These are phyloP conservation scores for Solanum lignicaule DNA, from an alignment of 257 asterid species.

Conservation along the genomic window DNA sequence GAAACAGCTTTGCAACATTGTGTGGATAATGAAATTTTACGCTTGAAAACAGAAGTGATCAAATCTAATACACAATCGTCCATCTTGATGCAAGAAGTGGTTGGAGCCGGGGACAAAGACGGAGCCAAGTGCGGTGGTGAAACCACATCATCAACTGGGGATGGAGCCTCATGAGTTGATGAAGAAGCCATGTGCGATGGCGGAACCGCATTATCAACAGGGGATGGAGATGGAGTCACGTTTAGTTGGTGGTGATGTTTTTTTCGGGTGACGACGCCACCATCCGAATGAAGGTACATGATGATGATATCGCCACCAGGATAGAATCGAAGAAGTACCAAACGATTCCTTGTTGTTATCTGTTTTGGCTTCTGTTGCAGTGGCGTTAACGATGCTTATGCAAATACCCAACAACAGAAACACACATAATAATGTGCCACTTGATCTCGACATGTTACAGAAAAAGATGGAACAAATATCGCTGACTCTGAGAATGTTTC, in stretches of 20 bases:
- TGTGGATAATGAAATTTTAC: background rate
- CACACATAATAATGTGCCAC: background rate
- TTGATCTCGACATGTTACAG: background rate
- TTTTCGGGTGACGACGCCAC: background rate
- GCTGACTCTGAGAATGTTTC: too few species aligned
- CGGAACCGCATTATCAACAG: background rate
- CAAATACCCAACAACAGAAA: background rate
- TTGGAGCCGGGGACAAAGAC: background rate
- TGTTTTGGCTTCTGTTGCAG: background rate
- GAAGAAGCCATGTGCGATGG: background rate
- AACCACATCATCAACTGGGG: background rate
- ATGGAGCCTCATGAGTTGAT: background rate
- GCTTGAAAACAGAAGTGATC: background rate
- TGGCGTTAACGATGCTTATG: background rate
- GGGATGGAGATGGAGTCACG: background rate
- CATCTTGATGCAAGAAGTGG: background rate
- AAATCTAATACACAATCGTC: slow-evolving; percentile 5
- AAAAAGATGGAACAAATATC: too few species aligned
- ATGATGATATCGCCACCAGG: background rate
- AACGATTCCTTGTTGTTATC: background rate
- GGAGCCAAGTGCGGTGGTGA: background rate
- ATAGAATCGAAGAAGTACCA: background rate
- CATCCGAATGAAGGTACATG: background rate
- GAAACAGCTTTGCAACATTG: background rate
- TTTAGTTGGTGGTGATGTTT: background rate